Evolutionary conservation across 2,329 filamentous ascomycete species (phyloP).

Genomic region (Coniochaeta prunicola): DNA sequence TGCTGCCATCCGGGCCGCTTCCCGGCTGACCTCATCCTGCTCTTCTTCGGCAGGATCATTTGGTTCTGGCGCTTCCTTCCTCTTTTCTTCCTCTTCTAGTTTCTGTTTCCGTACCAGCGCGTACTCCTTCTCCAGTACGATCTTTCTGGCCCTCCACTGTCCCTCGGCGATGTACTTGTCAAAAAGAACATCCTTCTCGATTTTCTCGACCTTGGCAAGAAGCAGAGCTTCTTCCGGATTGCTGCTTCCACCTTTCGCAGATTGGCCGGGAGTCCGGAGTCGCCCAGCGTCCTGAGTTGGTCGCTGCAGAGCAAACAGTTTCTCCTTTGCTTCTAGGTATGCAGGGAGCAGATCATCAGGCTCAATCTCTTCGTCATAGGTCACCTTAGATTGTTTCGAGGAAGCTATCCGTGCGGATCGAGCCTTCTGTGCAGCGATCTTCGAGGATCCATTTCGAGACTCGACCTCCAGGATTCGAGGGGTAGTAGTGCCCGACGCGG

Average conservation of each 20-base stretch:
- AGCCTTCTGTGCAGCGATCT: slow-evolving; percentile 22
- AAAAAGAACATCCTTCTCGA: slow-evolving; percentile 73
- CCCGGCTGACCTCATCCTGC: slow-evolving; percentile 40
- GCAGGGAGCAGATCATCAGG: slow-evolving; percentile 67
- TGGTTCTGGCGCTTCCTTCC: slow-evolving; percentile 16
- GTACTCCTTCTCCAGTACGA: slow-evolving; percentile 55
- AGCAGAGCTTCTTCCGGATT: slow-evolving; percentile 54
- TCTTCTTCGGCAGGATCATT: slow-evolving; percentile 9
- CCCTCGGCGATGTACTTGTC: slow-evolving; percentile 59
- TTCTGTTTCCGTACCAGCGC: slow-evolving; percentile 38
- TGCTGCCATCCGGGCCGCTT: slow-evolving; percentile 51
- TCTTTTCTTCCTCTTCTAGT: slow-evolving; percentile 24
- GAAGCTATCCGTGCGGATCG: slow-evolving; percentile 20
- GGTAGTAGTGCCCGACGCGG: slow-evolving; percentile 41
- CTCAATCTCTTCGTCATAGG: slow-evolving; percentile 64
- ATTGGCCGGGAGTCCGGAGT: slow-evolving; percentile 25
- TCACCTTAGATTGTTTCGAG: slow-evolving; percentile 31
- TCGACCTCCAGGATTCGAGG: slow-evolving; percentile 33
- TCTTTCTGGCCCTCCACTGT: slow-evolving; percentile 54
- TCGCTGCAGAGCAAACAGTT: slow-evolving; percentile 55
- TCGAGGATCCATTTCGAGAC: slow-evolving; percentile 19
- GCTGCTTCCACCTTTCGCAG: slow-evolving; percentile 19
- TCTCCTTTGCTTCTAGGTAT: slow-evolving; percentile 69
- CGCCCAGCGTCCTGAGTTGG: slow-evolving; percentile 37
- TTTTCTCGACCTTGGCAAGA: slow-evolving; percentile 64